A percentile compares a stretch with the other conserved stretches of the same genome.
These are phyloP conservation scores for Perilla frutescens DNA, from an alignment of 257 asterid species.

Conservation along the genomic window DNA sequence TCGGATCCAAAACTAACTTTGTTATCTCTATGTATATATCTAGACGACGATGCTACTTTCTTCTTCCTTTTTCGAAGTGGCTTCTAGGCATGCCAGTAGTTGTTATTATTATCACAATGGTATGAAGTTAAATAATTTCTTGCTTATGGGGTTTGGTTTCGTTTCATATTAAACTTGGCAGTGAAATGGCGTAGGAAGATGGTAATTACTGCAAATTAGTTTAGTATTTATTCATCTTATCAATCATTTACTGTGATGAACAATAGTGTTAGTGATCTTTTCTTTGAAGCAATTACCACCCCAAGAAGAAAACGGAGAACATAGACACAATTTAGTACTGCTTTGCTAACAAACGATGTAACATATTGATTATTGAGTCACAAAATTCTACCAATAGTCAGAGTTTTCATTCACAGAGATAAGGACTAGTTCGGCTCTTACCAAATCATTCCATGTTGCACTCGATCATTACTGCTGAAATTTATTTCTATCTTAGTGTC, in stretches of 20 bases:
- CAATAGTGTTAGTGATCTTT: constrained; percentile 15
- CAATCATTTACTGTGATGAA: neutral
- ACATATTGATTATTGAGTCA: neutral
- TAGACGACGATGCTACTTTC: neutral
- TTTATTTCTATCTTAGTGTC: neutral
- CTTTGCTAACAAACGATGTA: constrained; percentile 4
- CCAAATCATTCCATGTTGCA: constrained; percentile 17
- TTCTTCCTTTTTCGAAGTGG: neutral
- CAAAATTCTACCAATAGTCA: neutral
- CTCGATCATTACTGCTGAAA: neutral
- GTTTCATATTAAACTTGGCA: neutral
- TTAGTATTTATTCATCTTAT: neutral
- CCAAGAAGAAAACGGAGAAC: neutral
- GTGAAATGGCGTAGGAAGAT: constrained; percentile 7
- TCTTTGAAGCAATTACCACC: constrained; percentile 1
- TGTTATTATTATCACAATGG: neutral
- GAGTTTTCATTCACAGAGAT: constrained; percentile 31
- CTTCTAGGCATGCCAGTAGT: neutral
- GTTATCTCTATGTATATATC: constrained; percentile 9
- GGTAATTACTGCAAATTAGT: neutral
- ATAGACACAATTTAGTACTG: constrained; percentile 13
- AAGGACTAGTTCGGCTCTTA: constrained; percentile 11
- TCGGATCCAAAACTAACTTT: constrained; percentile 14
- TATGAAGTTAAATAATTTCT: neutral
- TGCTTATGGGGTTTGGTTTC: neutral